Evolutionary conservation across 805 yeast genomes (phyloP).

Genomic region (Candida argentea): DNA sequence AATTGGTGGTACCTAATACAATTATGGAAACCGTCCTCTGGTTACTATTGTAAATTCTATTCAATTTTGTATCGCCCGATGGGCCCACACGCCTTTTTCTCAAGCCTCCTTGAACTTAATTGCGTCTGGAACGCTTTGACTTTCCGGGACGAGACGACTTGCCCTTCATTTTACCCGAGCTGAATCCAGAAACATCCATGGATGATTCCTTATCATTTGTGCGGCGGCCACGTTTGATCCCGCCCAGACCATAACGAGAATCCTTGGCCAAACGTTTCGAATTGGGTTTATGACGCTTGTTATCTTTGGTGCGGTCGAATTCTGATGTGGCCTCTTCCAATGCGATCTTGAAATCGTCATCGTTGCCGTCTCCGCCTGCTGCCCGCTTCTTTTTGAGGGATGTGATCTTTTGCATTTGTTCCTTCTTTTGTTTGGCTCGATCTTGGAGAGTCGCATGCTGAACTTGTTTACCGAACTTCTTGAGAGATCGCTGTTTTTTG

Average conservation of each 20-base stretch:
- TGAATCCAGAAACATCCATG: slow-evolving; percentile 54
- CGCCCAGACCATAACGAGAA: slow-evolving; percentile 67
- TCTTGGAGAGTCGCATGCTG: slow-evolving; percentile 89
- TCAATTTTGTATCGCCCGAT: no score
- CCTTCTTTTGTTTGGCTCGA: slow-evolving; percentile 88
- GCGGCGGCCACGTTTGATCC: slow-evolving; percentile 64
- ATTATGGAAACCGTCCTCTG: no score
- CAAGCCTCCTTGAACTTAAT: no score
- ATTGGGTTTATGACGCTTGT: slow-evolving; percentile 48
- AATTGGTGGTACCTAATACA: no score
- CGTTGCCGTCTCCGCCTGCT: slow-evolving; percentile 57
- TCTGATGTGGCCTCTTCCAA: slow-evolving; percentile 78
- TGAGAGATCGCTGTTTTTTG: slow-evolving; percentile 84
- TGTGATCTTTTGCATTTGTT: slow-evolving; percentile 81
- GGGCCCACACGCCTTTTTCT: no score
- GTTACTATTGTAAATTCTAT: no score
- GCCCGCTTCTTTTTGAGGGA: slow-evolving; percentile 84
- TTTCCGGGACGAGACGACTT: slow-evolving; percentile 31
- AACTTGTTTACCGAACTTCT: slow-evolving; percentile 96
- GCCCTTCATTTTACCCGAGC: slow-evolving; percentile 38
- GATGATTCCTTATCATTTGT: slow-evolving; percentile 66
- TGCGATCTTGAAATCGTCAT: slow-evolving; percentile 77
- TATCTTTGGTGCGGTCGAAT: slow-evolving; percentile 35
- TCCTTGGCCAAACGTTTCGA: slow-evolving; percentile 63
- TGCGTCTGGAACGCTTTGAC: slow-evolving; percentile 28